Conservation (phyloP, 164 flowering plant species). For the Aristolochia fimbriata region DNA sequence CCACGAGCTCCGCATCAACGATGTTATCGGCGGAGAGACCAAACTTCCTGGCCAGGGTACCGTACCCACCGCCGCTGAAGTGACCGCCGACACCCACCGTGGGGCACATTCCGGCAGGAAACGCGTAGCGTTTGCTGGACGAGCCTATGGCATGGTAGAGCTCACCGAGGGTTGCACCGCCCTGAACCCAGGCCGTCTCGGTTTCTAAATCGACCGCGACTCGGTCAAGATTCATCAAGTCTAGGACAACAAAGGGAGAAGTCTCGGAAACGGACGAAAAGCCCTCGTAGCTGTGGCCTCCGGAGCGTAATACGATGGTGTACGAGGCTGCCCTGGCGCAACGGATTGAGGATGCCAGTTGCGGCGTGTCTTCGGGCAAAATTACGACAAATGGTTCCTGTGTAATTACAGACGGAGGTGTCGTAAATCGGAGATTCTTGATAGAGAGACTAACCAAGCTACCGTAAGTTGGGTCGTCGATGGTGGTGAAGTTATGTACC, state of each 20-base stretch:
- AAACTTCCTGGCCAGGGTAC: not conserved
- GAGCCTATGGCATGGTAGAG: conserved; percentile 1
- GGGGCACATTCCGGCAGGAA: conserved; percentile 6
- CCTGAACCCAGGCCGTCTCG: conserved; percentile 4
- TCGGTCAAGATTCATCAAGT: conserved; percentile 5
- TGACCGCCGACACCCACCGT: conserved; percentile 5
- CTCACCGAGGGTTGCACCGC: conserved; percentile 2
- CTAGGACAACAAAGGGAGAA: conserved; percentile 5
- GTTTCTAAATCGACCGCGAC: not conserved
- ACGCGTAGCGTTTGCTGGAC: not conserved
- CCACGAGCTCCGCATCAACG: conserved; percentile 10
- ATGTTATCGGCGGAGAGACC: conserved; percentile 11
- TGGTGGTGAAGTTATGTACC: conserved; percentile 12
- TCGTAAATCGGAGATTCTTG: conserved; percentile 3
- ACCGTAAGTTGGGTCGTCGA: not conserved
- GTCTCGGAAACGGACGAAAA: conserved; percentile 1
- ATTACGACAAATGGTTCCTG: not conserved
- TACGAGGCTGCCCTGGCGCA: not conserved
- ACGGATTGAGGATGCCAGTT: not conserved
- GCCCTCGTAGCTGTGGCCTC: conserved; percentile 9
- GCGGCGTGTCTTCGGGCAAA: not conserved
- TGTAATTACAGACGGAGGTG: not conserved
- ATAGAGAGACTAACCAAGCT: not conserved
- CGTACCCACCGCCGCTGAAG: conserved; percentile 7
- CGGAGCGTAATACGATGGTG: not conserved